Evolutionary conservation across 352 stramenopile species (phyloP), one percentile per base, ranked within the genome.

Genomic region (Globisporangium carolinianum): DNA sequence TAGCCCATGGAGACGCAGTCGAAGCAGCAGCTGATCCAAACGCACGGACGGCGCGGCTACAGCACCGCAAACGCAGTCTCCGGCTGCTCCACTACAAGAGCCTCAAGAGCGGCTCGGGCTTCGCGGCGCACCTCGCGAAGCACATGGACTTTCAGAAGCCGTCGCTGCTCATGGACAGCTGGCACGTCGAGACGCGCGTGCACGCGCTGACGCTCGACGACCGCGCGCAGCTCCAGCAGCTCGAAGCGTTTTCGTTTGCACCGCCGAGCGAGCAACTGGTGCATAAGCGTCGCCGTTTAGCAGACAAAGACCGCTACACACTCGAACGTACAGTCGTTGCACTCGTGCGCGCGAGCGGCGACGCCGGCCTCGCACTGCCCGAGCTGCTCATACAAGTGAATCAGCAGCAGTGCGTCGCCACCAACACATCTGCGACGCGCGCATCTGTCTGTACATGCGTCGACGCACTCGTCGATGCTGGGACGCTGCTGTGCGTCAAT

Each of bases 171-270:
- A 84, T 80, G 24, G 75, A 91, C 18, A 86, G 62, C 42, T 92
- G 83, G 83, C 75, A 74, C 50, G 83, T 92, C 10, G 78, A 88
- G 57, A 86, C 76, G 0, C 84, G 77, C 32, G 77, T 88, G 66
- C 63, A 72, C 39, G 73, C 70, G 17, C 68, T 86, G 41, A 74
- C 68, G 12, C 41, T 80, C 5, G 66, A 83, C 5, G 67, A 83
- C 15, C 50, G 65, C 32, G 54, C 75, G 1, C n/a, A 62, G 9
- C 12, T 77, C 8, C 67, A 45, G 2, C 41, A 61, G 6, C 72
- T 73, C 5, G 81, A 91, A 55, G 81, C 81, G 0, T 91, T 91
- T 54, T 87, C 78, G 32, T 17, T 10, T 17, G 17, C 11, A 6
- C 37, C 8, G 2, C 37, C 37, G 9, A 14, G 47, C 14, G 15